These are phyloP conservation scores for Nakaseomyces kungkrabaensis DNA, from an alignment of 1,139 yeast genomes.

Conservation along the genomic window DNA sequence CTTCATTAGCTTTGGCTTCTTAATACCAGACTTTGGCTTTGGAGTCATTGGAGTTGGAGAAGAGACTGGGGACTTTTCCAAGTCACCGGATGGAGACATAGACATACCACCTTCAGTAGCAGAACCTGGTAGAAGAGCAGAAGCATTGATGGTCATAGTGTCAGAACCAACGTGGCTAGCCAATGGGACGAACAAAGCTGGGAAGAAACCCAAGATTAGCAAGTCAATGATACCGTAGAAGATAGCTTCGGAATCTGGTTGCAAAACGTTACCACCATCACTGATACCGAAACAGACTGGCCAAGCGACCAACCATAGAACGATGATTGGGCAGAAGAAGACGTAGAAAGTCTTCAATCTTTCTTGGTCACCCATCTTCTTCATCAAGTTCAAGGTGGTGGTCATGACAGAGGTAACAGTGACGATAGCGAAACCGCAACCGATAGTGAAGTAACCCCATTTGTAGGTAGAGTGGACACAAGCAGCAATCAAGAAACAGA, in stretches of 20 bases:
- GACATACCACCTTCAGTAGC: slow-evolving; percentile 7
- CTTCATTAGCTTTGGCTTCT: slow-evolving; percentile 6
- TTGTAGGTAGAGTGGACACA: slow-evolving; percentile 48
- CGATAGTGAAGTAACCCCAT: slow-evolving; percentile 40
- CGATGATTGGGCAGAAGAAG: slow-evolving; percentile 28
- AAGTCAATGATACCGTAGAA: slow-evolving; percentile 55
- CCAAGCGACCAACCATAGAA: slow-evolving; percentile 40
- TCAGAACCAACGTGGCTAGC: slow-evolving; percentile 19
- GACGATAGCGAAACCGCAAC: slow-evolving; percentile 25
- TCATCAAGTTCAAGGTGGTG: slow-evolving; percentile 20
- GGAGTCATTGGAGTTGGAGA: slow-evolving; percentile 10
- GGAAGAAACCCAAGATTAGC: slow-evolving; percentile 32
- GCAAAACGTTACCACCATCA: slow-evolving; percentile 58
- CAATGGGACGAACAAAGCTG: slow-evolving; percentile 18
- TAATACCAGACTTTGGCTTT: slow-evolving; percentile 3
- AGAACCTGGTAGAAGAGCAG: slow-evolving; percentile 5
- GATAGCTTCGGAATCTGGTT: slow-evolving; percentile 53
- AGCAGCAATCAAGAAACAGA: slow-evolving; percentile 46
- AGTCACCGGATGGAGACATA: slow-evolving; percentile 9
- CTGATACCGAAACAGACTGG: slow-evolving; percentile 52
- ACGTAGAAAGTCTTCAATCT: slow-evolving; percentile 14
- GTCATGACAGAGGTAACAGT: slow-evolving; percentile 20
- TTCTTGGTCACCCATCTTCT: slow-evolving; percentile 15
- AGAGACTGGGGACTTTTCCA: slow-evolving; percentile 22
- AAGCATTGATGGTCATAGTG: slow-evolving; percentile 5